phyloP scores from a whole-genome alignment of 1,139 yeast species.

The Hansenula sp. region DNA sequence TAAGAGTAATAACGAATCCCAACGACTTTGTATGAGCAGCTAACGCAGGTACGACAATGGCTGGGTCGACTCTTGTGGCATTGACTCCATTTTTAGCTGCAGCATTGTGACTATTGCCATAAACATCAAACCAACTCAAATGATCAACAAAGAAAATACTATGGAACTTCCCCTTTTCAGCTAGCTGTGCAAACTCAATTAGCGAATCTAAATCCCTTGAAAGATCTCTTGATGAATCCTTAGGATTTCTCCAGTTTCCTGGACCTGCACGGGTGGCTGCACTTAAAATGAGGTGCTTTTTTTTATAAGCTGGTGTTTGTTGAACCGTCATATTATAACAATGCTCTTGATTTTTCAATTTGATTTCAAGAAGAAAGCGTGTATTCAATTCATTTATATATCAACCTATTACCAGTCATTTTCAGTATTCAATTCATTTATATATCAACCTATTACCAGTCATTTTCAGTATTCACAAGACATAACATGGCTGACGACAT shows the following conservation, averaged over 20 bases:
- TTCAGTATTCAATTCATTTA: no score
- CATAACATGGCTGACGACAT: no score
- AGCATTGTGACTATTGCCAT: slow-evolving; percentile 36
- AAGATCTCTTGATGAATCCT: slow-evolving; percentile 28
- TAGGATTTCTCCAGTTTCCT: slow-evolving; percentile 33
- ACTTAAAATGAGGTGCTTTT: neutral
- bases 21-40: slow-evolving; percentile 34
- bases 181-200: slow-evolving; percentile 33
- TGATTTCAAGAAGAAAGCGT: no score
- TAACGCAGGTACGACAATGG: slow-evolving; percentile 32
- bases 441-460: no score
- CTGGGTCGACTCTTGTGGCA: slow-evolving; percentile 32
- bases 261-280: neutral
- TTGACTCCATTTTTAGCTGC: slow-evolving; percentile 34
- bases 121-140: slow-evolving; percentile 36
- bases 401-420: no score
- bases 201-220: slow-evolving; percentile 35
- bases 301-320: no score
- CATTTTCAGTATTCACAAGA: no score
- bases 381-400: no score
- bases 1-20: slow-evolving; percentile 34
- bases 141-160: slow-evolving; percentile 39
- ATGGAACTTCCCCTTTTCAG: slow-evolving; percentile 37
- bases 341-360: no score
- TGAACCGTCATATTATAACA: no score